phyloP scores from a whole-genome alignment of 805 yeast species.

The Naumovozyma dairenensis region DNA sequence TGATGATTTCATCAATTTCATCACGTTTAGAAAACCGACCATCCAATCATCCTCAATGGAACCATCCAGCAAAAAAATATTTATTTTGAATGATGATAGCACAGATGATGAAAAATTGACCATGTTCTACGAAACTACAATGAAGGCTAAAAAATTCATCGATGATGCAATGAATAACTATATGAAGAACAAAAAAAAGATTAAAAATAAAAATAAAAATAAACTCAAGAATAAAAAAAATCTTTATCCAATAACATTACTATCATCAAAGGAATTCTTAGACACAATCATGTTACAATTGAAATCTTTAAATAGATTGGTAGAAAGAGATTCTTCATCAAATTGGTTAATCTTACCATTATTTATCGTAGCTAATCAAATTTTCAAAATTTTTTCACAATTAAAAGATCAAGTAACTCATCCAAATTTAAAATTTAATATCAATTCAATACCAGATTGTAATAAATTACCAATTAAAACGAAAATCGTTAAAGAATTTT shows the following conservation, averaged over 20 bases:
- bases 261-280: background rate
- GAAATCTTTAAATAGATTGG: conserved; percentile 40
- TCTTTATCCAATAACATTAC: too few species aligned
- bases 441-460: too few species aligned
- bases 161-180: background rate
- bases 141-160: conserved; percentile 3
- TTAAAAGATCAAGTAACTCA: too few species aligned
- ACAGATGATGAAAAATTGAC: conserved; percentile 6
- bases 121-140: conserved; percentile 11
- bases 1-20: conserved; percentile 7
- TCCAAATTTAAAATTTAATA: too few species aligned
- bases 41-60: too few species aligned
- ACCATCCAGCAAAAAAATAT: too few species aligned
- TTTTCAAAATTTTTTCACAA: too few species aligned
- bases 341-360: conserved; percentile 11
- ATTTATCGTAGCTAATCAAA: conserved; percentile 15
- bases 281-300: conserved; percentile 31
- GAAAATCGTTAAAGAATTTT: conserved; percentile 3
- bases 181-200: too few species aligned
- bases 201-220: background rate
- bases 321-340: conserved; percentile 33
- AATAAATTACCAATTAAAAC: too few species aligned
- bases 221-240: background rate
- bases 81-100: too few species aligned
- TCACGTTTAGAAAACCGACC: too few species aligned